Percentiles rank a stretch among this genome's conserved stretches.
Evolutionary conservation across 1,284 basidiomycete genomes (phyloP).

Genomic region (Fomitiporia mediterranea): DNA sequence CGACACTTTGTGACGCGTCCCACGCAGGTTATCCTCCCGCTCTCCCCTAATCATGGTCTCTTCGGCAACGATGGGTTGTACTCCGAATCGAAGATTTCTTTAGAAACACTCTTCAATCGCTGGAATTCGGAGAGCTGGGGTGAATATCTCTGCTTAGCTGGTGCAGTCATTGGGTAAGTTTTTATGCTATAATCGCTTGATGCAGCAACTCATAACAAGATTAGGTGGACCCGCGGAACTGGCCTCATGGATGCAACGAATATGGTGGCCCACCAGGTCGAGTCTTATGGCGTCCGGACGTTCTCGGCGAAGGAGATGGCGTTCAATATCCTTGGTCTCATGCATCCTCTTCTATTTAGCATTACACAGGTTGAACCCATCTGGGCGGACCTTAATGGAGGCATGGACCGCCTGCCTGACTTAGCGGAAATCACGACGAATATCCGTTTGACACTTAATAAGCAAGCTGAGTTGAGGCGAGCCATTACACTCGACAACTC

Average conservation of each 20-base stretch:
- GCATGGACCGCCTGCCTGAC: slow-evolving; percentile 95
- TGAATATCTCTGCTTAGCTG: slow-evolving; percentile 96
- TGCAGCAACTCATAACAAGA: slow-evolving; percentile 22
- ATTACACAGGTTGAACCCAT: slow-evolving; percentile 99
- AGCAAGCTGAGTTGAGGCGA: slow-evolving; percentile 83
- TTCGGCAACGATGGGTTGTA: slow-evolving; percentile 99
- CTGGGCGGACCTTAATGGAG: slow-evolving; percentile 96
- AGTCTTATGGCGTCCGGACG: slow-evolving; percentile 91
- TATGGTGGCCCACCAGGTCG: slow-evolving; percentile 91
- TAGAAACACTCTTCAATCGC: slow-evolving; percentile 96
- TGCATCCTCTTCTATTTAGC: slow-evolving; percentile 99
- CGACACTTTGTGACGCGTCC: slow-evolving; percentile 95
- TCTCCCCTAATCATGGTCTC: slow-evolving; percentile 96
- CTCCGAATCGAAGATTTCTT: slow-evolving; percentile 96
- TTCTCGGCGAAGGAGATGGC: slow-evolving; percentile 99
- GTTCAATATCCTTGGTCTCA: slow-evolving; percentile 97
- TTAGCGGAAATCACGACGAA: slow-evolving; percentile 87
- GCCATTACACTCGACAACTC: slow-evolving; percentile 93
- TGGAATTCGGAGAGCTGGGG: slow-evolving; percentile 99
- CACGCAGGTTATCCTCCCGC: slow-evolving; percentile 94
- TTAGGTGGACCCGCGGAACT: slow-evolving; percentile 94
- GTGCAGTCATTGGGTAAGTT: slow-evolving; percentile 92
- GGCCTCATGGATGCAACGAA: slow-evolving; percentile 96
- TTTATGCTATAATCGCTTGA: slow-evolving; percentile 11
- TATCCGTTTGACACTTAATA: slow-evolving; percentile 73